These are phyloP conservation scores for Colletotrichum sp. DNA, from an alignment of 2,329 filamentous ascomycete genomes.

Conservation along the genomic window DNA sequence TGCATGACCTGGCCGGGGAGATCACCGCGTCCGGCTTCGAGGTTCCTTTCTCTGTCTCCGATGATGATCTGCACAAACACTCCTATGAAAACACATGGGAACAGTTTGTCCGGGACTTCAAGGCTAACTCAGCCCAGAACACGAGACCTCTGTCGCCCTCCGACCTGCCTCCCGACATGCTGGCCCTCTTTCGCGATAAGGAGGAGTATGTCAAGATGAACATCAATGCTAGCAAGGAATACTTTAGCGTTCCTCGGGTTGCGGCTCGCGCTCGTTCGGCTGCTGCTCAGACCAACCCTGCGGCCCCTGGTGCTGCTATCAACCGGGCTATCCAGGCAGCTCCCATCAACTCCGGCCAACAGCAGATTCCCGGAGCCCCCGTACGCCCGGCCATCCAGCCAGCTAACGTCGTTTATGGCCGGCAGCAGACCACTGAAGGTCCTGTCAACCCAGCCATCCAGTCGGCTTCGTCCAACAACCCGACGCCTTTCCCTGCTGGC, in stretches of 20 bases:
- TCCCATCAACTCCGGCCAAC: background rate
- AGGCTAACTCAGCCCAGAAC: background rate
- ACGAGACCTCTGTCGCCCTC: background rate
- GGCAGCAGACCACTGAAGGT: background rate
- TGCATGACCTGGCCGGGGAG: background rate
- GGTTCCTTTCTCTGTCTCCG: background rate
- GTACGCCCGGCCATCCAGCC: background rate
- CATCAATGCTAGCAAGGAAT: background rate
- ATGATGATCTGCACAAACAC: background rate
- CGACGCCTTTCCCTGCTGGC: fast-evolving
- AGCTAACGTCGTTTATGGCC: background rate
- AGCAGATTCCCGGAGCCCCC: background rate
- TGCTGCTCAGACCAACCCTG: fast-evolving
- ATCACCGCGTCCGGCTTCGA: background rate
- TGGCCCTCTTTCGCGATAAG: background rate
- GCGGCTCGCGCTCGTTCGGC: background rate
- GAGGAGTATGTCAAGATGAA: background rate
- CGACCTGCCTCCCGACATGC: background rate
- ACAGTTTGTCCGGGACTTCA: background rate
- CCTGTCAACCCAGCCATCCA: background rate
- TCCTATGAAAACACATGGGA: background rate
- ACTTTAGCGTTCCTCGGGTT: background rate
- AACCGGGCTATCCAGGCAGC: background rate
- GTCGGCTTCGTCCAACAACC: background rate
- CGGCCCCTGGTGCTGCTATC: no score